phyloP scores from a whole-genome alignment of 805 yeast genomes.

The Ogataea sp. region DNA sequence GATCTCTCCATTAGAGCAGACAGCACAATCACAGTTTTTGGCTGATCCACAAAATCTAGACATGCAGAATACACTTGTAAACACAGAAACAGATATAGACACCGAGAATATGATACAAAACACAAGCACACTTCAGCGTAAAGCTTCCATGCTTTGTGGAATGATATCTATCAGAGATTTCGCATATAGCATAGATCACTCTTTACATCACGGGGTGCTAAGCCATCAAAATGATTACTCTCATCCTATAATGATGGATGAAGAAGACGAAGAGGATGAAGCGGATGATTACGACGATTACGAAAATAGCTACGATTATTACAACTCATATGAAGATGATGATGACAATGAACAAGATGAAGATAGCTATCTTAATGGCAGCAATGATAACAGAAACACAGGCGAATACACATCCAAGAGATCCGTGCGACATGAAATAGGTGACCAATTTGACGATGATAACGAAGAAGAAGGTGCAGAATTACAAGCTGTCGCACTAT shows the following conservation, averaged over 20 bases:
- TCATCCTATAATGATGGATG: not conserved
- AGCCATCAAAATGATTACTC: conserved; percentile 3
- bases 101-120: too few species aligned
- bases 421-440: too few species aligned
- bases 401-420: too few species aligned
- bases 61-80: too few species aligned
- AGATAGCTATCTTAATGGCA: not conserved
- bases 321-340: not conserved
- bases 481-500: conserved; percentile 68
- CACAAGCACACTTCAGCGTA: not conserved
- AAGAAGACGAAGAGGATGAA: conserved; percentile 2
- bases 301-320: conserved; percentile 7
- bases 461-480: conserved; percentile 12
- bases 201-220: conserved; percentile 58
- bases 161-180: conserved; percentile 62
- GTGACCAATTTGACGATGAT: too few species aligned
- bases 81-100: not conserved
- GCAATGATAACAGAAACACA: too few species aligned
- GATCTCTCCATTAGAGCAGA: too few species aligned
- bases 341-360: not conserved
- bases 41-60: too few species aligned
- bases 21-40: too few species aligned
- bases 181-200: conserved; percentile 66
- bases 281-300: conserved; percentile 9
- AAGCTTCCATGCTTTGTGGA: conserved; percentile 3